Base-by-base conservation (phyloP, 2,329 filamentous ascomycete species). In the Aspergillus hortae region DNA sequence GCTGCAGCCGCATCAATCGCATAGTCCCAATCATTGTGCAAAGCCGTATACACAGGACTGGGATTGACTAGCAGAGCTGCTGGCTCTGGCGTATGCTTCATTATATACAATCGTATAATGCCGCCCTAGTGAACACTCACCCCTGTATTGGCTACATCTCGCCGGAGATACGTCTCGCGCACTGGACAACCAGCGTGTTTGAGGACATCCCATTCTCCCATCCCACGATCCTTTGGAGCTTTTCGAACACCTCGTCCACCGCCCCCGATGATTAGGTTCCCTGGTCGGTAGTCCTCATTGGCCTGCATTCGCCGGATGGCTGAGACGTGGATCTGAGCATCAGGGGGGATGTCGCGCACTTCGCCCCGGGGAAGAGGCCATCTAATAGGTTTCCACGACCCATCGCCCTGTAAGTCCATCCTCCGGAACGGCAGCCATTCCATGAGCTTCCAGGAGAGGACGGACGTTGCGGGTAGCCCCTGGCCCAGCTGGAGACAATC, bases 361-460 rank as follows among this genome's bases (percentile, higher is more conserved):
- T 92, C 89, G 9, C 89, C 89, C 30, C 85, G 81, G 0, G 89
- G 89, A 3, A 92, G 73, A 0, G 89, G 89, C 87, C 88, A 92
- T 6, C 84, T 78, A 59, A 94, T 92, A 0, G 87, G 86, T 67
- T 84, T 86, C 89, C 89, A 94, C 0, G 82, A 83, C 0, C 88
- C 88, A 55, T 92, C 86, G 0, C 74, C 52, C 55, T 84, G 83
- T 5, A 92, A 74, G 59, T 92, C 89, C 87, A 94, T 92, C 21
- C 89, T 79, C 1, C 87, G 80, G 71, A 92, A 92, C 0, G 89
- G 89, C 19, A 92, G 74, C 65, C 87, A 91, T 63, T 92, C 89
- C 88, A 92, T 89, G 19, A 89, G 66, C 30, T 84, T 87, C 88
- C 89, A 92, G 1, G 78, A 80, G 0, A 86, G 59, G 0, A 90